Conservation (phyloP, 441 rosid species). For the Macaranga tanarius region DNA sequence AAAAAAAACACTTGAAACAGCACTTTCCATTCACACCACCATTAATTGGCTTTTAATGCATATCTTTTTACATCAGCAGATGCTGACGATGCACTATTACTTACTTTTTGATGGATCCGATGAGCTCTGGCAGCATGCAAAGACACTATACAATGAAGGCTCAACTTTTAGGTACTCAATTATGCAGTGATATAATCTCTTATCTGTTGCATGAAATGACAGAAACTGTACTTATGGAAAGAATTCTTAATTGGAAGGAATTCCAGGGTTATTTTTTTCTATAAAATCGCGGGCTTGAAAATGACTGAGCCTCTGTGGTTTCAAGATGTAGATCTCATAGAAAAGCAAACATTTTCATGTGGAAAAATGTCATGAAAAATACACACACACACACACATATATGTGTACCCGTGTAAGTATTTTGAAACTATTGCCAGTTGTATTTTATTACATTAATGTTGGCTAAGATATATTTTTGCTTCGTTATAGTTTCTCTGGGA, state of each 20-base stretch:
- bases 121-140: constrained; percentile 69
- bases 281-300: background rate
- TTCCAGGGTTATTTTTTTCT: no score
- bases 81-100: constrained; percentile 91
- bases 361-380: background rate
- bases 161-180: constrained; percentile 68
- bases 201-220: background rate
- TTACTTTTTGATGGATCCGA: constrained; percentile 87
- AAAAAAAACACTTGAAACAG: background rate
- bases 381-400: no score
- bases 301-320: background rate
- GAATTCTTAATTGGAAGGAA: background rate
- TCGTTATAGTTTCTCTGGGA: constrained; percentile 55
- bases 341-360: background rate
- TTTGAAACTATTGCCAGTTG: background rate
- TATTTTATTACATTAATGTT: background rate
- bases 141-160: constrained; percentile 61
- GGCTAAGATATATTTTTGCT: constrained; percentile 17
- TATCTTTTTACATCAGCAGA: constrained; percentile 45
- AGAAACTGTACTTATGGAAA: background rate
- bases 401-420: no score
- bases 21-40: background rate
- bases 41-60: constrained; percentile 20
- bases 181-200: background rate
- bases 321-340: background rate